Base-by-base conservation (phyloP, 2,329 filamentous ascomycete species). In the Claviceps pusilla region DNA sequence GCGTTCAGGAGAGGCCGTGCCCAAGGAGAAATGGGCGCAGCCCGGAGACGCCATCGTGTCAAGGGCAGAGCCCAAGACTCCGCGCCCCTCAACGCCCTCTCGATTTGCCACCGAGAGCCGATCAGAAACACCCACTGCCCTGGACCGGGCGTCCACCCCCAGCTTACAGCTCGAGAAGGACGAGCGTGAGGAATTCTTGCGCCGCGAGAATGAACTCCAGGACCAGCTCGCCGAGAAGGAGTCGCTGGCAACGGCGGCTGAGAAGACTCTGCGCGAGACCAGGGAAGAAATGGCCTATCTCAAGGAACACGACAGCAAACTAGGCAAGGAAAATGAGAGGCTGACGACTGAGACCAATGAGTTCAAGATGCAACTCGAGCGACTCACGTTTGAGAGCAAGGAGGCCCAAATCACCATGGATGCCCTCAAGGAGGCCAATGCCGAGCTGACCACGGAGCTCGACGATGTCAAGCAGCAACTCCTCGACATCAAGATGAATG, bases 351-450 rank as follows among this genome's bases (percentile, higher is more conserved):
- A 96, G 65, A 82, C 91, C 57, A 96, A 97, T 64, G 89, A 95
- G 65, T 80, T 95, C 65, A 90, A 88, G 68, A 95, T 98, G 90
- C 89, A 96, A 65, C 78, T 98, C 31, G 93, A 98, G 73, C 89
- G 94, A 66, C 79, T 98, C 53, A 86, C 84, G 4, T 98, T 97
- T 63, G 93, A 98, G 75, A 86, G 87, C 73, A 96, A 96, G 73
- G 93, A 98, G 71, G 89, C 89, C 11, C 83, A 87, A 62, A 98
- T 98, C 67, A 96, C 91, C 35, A 96, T 98, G 88, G 93, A 98
- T 65, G 87, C 89, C 43, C 75, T 98, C 51, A 96, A 96, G 72
- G 93, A 97, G 68, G 91, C 91, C 57, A 98, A 98, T 68, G 74
- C 85, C 1, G 93, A 98, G 70, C 81, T 98, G 51, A 97, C 93